Conservation (phyloP, 352 stramenopile genomes). For the Peronospora destructor region DNA sequence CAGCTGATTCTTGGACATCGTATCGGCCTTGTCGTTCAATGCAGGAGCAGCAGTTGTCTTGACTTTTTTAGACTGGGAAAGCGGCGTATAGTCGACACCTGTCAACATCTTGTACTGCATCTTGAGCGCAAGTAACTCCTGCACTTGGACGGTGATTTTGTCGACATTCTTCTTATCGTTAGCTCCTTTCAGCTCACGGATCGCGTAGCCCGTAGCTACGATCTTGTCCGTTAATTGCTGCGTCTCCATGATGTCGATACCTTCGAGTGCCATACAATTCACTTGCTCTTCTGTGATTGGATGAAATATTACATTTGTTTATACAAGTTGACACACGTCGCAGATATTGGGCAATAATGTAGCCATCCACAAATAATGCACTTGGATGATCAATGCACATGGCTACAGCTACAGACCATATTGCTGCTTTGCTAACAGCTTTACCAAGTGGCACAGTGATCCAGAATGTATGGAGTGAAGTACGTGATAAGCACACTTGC, state of each 20-base stretch:
- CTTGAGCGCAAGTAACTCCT: conserved; percentile 68
- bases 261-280: conserved; percentile 10
- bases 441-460: conserved; percentile 77
- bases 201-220: conserved; percentile 61
- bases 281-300: conserved; percentile 18
- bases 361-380: not conserved
- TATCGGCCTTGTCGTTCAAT: conserved; percentile 19
- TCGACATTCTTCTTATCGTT: conserved; percentile 55
- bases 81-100: conserved; percentile 59
- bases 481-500: conserved; percentile 98
- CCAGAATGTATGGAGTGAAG: conserved; percentile 89
- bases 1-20: conserved; percentile 81
- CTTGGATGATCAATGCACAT: too few relatives aligned
- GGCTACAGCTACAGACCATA: not conserved
- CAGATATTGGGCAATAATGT: too few relatives aligned
- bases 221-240: conserved; percentile 53
- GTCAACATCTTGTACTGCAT: conserved; percentile 72
- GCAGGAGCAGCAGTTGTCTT: conserved; percentile 15
- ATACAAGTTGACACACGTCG: conserved; percentile 8
- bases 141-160: conserved; percentile 38
- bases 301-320: too few relatives aligned
- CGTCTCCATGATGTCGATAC: conserved; percentile 16
- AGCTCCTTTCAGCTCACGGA: conserved; percentile 72
- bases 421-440: not conserved
- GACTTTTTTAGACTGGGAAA: conserved; percentile 31